Conservation (phyloP, 2,329 filamentous ascomycete genomes). For the Aspergillus proliferans region DNA sequence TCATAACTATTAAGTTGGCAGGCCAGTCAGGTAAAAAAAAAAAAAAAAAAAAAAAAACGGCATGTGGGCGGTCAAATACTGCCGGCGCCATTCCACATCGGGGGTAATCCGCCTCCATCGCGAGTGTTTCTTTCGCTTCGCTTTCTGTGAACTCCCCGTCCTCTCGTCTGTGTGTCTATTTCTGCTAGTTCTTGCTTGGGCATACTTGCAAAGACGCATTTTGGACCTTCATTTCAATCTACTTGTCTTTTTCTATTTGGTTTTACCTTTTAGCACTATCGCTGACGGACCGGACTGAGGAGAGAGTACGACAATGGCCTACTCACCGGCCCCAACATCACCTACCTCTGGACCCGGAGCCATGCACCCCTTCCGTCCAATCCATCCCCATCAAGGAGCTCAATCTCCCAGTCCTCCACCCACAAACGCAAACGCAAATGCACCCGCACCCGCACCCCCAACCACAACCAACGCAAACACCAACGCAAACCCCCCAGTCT, state of each 20-base stretch:
- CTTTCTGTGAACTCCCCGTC: background rate
- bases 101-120: slow-evolving; percentile 14
- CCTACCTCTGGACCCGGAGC: slow-evolving; percentile 10
- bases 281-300: background rate
- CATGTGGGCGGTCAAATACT: slow-evolving; percentile 12
- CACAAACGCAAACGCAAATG: background rate
- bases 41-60: background rate
- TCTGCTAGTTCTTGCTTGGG: background rate
- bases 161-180: background rate
- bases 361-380: slow-evolving; percentile 5
- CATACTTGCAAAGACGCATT: background rate
- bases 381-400: background rate
- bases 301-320: slow-evolving; percentile 10
- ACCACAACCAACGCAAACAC: slow-evolving; percentile 24
- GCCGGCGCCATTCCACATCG: slow-evolving; percentile 14
- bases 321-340: slow-evolving; percentile 15
- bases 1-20: background rate
- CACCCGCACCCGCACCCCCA: slow-evolving; percentile 9
- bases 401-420: background rate
- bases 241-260: background rate
- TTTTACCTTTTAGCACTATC: background rate
- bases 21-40: too few species aligned
- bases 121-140: slow-evolving; percentile 11
- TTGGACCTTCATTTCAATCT: background rate
- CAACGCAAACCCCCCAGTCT: slow-evolving; percentile 41